Evolutionary conservation across 164 flowering plant species (phyloP).

Genomic region (Chloranthus sessilifolius): DNA sequence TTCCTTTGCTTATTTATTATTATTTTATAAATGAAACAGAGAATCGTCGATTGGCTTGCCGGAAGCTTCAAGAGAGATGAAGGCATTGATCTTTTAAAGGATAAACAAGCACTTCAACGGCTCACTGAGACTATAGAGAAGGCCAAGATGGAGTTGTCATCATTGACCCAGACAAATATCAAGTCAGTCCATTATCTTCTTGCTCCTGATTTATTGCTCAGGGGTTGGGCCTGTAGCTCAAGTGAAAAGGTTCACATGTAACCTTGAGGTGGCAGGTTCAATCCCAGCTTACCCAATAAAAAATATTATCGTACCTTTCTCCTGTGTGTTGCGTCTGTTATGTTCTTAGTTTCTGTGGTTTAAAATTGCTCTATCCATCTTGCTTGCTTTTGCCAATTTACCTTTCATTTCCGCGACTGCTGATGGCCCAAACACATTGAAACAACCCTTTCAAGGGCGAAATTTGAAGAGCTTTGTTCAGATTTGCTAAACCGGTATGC

Average conservation of each 20-base stretch:
- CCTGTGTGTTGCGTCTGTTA: no score
- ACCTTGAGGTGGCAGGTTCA: no score
- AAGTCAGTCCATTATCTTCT: slow-evolving; percentile 26
- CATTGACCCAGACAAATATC: slow-evolving; percentile 58
- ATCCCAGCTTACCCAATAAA: no score
- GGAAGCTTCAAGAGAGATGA: slow-evolving; percentile 13
- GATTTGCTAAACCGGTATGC: slow-evolving; percentile 72
- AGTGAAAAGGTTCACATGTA: no score
- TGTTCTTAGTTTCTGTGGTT: background rate
- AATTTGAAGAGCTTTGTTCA: slow-evolving; percentile 85
- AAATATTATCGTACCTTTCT: no score
- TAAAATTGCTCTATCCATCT: no score
- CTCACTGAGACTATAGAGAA: slow-evolving; percentile 70
- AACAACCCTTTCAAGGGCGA: slow-evolving; percentile 76
- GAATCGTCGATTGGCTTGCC: slow-evolving; percentile 17
- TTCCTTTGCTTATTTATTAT: background rate
- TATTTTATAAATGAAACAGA: slow-evolving; percentile 6
- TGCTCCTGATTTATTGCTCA: no score
- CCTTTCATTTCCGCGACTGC: slow-evolving; percentile 85
- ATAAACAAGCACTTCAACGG: slow-evolving; percentile 42
- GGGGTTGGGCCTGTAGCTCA: no score
- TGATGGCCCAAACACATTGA: slow-evolving; percentile 84
- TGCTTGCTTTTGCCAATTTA: slow-evolving; percentile 36
- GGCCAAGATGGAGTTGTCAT: slow-evolving; percentile 68
- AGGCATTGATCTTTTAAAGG: slow-evolving; percentile 18